These are phyloP conservation scores for Exidia glandulosa DNA, from an alignment of 768 basidiomycete genomes.

Conservation along the genomic window DNA sequence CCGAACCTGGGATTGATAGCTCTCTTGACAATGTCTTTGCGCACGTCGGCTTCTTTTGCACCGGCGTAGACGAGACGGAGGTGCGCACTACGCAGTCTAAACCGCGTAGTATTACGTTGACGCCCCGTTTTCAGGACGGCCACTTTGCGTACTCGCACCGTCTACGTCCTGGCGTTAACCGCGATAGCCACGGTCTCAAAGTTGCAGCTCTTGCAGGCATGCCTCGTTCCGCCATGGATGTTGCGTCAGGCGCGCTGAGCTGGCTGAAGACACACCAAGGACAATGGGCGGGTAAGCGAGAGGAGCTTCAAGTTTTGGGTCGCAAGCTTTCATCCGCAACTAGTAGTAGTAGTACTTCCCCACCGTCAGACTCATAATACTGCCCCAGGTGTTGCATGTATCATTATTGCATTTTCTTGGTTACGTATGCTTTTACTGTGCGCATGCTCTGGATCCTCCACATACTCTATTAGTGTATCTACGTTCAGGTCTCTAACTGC, in stretches of 20 bases:
- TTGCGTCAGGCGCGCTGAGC: slow-evolving; percentile 47
- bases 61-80: slow-evolving; percentile 67
- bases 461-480: too few relatives aligned
- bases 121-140: slow-evolving; percentile 38
- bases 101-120: not conserved
- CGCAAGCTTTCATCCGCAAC: not conserved
- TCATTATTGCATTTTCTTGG: too few relatives aligned
- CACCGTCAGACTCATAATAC: too few relatives aligned
- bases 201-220: slow-evolving; percentile 83
- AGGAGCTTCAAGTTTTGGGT: slow-evolving; percentile 4
- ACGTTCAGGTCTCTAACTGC: too few relatives aligned
- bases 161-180: slow-evolving; percentile 73
- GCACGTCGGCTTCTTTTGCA: slow-evolving; percentile 78
- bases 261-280: slow-evolving; percentile 19
- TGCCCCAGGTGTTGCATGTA: too few relatives aligned
- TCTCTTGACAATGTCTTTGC: slow-evolving; percentile 26
- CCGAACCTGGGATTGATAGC: slow-evolving; percentile 21
- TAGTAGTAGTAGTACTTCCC: too few relatives aligned
- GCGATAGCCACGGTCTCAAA: slow-evolving; percentile 83
- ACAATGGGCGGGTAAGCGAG: slow-evolving; percentile 6
- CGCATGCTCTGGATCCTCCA: too few relatives aligned
- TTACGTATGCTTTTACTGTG: too few relatives aligned
- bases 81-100: slow-evolving; percentile 29
- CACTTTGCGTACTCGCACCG: slow-evolving; percentile 79
- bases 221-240: slow-evolving; percentile 46